phyloP scores from a whole-genome alignment of 2,329 filamentous ascomycete genomes.

The Fusarium xylarioides region DNA sequence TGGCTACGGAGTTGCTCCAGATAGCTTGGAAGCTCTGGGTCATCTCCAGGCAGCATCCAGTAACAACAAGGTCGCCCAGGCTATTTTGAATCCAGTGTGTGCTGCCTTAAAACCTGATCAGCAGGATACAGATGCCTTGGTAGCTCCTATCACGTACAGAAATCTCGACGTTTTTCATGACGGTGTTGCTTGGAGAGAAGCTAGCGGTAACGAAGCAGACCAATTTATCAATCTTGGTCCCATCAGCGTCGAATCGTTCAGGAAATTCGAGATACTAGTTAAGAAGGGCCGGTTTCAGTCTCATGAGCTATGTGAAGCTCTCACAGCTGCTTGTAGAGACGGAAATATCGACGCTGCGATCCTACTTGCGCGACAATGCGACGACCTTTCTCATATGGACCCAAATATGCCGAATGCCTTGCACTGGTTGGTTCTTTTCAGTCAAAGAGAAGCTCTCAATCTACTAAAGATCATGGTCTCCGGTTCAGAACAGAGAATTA shows the following conservation, averaged over 20 bases:
- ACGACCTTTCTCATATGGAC: neutral
- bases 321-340: neutral
- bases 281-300: neutral
- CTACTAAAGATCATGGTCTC: neutral
- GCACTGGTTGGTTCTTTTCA: neutral
- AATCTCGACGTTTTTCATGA: neutral
- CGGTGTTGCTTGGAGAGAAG: neutral
- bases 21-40: neutral
- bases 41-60: neutral
- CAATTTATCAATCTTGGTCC: neutral
- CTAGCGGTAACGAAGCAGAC: neutral
- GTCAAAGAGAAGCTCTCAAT: neutral
- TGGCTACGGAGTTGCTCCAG: slow-evolving; percentile 4
- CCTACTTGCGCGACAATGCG: neutral
- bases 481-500: neutral
- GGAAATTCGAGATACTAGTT: neutral
- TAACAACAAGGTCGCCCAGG: neutral
- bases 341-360: neutral
- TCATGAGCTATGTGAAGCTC: neutral
- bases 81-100: neutral
- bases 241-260: neutral
- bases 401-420: neutral
- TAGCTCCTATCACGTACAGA: neutral
- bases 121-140: neutral
- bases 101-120: neutral